phyloP scores from a whole-genome alignment of 768 basidiomycete species.

The Tephrocybe rancida region DNA sequence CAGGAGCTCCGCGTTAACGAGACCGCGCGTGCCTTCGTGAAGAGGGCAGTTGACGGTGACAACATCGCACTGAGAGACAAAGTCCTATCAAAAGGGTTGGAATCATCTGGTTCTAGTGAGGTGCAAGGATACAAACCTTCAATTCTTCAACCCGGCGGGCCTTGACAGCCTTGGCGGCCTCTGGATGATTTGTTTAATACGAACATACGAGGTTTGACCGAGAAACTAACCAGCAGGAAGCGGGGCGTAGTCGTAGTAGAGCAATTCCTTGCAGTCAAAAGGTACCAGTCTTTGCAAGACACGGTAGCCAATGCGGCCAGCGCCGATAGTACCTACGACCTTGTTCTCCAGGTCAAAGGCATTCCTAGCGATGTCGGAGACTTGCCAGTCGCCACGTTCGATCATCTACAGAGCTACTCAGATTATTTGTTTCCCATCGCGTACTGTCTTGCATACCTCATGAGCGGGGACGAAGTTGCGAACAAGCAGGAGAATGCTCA shows the following conservation, averaged over 20 bases:
- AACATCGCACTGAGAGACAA: conserved; percentile 62
- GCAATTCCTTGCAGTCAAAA: conserved; percentile 87
- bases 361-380: conserved; percentile 79
- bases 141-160: conserved; percentile 80
- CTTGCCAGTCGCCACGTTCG: conserved; percentile 84
- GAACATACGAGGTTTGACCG: neutral
- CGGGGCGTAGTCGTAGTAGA: conserved; percentile 87
- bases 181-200: conserved; percentile 25
- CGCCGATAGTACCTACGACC: conserved; percentile 89
- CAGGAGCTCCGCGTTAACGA: conserved; percentile 81
- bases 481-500: conserved; percentile 89
- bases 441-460: conserved; percentile 49
- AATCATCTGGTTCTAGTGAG: no score
- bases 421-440: neutral
- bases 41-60: conserved; percentile 89
- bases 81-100: conserved; percentile 19
- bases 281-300: conserved; percentile 79
- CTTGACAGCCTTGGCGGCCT: conserved; percentile 65
- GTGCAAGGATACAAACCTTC: conserved; percentile 47
- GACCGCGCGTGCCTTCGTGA: conserved; percentile 80
- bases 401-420: conserved; percentile 56
- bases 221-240: conserved; percentile 55
- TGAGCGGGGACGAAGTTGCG: conserved; percentile 89
- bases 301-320: conserved; percentile 81
- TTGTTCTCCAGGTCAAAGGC: conserved; percentile 91